Conservation (phyloP, 2,329 filamentous ascomycete species). For the Xylaria sp. region DNA sequence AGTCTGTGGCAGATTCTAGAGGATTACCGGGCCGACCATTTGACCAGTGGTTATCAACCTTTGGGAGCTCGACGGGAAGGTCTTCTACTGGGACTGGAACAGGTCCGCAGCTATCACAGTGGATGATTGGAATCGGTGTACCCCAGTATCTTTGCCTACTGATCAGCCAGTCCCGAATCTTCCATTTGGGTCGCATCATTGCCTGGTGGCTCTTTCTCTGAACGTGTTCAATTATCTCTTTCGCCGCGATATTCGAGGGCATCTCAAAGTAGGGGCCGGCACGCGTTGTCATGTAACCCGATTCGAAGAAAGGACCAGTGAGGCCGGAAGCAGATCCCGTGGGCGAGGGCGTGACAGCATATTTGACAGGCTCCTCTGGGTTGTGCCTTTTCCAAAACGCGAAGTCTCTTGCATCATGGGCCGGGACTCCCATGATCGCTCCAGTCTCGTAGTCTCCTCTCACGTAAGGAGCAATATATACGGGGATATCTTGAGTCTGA, state of each 20-base stretch:
- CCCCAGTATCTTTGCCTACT: conserved; percentile 95
- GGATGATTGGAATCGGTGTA: conserved; percentile 84
- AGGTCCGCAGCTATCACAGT: conserved; percentile 75
- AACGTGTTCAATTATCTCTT: conserved; percentile 61
- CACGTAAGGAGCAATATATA: conserved; percentile 85
- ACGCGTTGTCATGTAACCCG: conserved; percentile 68
- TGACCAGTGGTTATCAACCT: conserved; percentile 69
- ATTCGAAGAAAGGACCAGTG: conserved; percentile 61
- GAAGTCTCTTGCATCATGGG: conserved; percentile 77
- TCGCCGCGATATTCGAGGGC: conserved; percentile 63
- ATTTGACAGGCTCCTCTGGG: conserved; percentile 59
- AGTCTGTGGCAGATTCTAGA: conserved; percentile 70
- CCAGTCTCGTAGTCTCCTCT: conserved; percentile 84
- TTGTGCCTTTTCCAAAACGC: conserved; percentile 78
- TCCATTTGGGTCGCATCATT: conserved; percentile 71
- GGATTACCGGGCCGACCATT: conserved; percentile 75
- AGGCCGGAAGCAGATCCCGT: conserved; percentile 50
- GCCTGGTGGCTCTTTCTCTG: conserved; percentile 58
- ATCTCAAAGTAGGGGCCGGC: conserved; percentile 68
- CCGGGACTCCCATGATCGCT: conserved; percentile 90
- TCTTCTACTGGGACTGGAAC: conserved; percentile 78
- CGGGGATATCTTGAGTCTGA: conserved; percentile 62
- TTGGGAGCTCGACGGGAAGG: conserved; percentile 75
- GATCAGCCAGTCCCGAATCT: conserved; percentile 85
- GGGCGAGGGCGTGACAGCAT: conserved; percentile 61